Evolutionary conservation across 108 stramenopile species (phyloP).

Genomic region (Schizochytrium sp.): DNA sequence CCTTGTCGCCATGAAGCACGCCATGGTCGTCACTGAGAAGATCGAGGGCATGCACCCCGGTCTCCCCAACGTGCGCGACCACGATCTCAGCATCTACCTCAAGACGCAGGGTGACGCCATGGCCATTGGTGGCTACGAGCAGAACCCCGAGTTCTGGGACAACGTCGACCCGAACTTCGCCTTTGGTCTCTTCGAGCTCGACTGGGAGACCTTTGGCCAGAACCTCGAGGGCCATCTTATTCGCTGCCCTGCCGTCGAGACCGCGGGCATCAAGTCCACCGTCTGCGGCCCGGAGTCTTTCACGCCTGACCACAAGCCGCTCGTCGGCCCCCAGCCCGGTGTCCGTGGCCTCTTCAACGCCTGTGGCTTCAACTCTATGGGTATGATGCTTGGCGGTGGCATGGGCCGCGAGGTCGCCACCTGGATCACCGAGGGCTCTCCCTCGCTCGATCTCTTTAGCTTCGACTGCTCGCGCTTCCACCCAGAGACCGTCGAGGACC

Average conservation of each 20-base stretch:
- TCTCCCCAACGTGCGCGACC: slow-evolving; percentile 9
- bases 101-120: slow-evolving; percentile 14
- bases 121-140: slow-evolving; percentile 19
- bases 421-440: slow-evolving; percentile 25
- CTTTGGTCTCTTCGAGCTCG: slow-evolving; percentile 18
- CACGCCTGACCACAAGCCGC: slow-evolving; percentile 26
- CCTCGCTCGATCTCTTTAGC: slow-evolving; percentile 10
- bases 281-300: slow-evolving; percentile 36
- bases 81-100: slow-evolving; percentile 15
- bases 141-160: slow-evolving; percentile 19
- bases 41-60: background rate
- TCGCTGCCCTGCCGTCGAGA: background rate
- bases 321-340: slow-evolving; percentile 22
- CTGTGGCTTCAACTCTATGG: slow-evolving; percentile 31
- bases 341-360: slow-evolving; percentile 22
- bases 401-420: slow-evolving; percentile 27
- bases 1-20: slow-evolving; percentile 15
- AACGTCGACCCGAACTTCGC: background rate
- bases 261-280: slow-evolving; percentile 23
- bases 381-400: slow-evolving; percentile 28
- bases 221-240: slow-evolving; percentile 18
- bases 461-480: slow-evolving; percentile 29
- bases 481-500: background rate
- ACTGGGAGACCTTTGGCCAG: slow-evolving; percentile 20
- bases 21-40: background rate